Evolutionary conservation across 495 filamentous ascomycete genomes (phyloP).

Genomic region (Penicillium fimorum): DNA sequence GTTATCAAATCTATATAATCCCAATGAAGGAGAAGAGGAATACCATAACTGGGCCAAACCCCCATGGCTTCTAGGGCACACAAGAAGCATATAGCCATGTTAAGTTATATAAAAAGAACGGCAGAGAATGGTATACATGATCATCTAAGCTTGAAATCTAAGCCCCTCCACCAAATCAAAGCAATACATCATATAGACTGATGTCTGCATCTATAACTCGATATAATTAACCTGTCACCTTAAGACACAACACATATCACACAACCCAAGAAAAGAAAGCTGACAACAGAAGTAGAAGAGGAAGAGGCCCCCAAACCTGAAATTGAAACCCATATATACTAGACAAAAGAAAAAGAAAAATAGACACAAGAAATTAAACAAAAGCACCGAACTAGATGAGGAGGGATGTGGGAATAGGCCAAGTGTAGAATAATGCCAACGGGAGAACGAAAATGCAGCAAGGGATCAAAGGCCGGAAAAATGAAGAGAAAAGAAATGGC

Average conservation of each 20-base stretch:
- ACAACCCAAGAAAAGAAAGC: constrained; percentile 5
- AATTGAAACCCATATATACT: constrained; percentile 34
- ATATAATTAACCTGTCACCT: not conserved
- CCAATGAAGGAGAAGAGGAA: not conserved
- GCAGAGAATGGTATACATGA: not conserved
- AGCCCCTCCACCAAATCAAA: not conserved
- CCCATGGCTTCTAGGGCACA: not conserved
- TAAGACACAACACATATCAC: constrained; percentile 6
- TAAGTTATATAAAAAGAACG: not conserved
- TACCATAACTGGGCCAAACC: no score
- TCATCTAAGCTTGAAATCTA: not conserved
- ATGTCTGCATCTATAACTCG: not conserved
- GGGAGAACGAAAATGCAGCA: constrained; percentile 5
- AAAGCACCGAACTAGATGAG: constrained; percentile 10
- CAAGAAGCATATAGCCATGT: not conserved
- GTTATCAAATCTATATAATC: not conserved
- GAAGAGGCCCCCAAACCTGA: constrained; percentile 15
- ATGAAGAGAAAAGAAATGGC: not conserved
- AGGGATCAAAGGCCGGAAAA: constrained; percentile 7
- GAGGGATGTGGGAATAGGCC: not conserved
- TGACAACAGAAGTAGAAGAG: constrained; percentile 13
- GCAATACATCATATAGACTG: not conserved
- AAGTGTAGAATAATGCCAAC: constrained; percentile 5
- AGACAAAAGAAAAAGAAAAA: constrained; percentile 24
- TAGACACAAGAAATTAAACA: constrained; percentile 13